Conservation (phyloP, 495 filamentous ascomycete species). For the Friedmanniomyces simplex region DNA sequence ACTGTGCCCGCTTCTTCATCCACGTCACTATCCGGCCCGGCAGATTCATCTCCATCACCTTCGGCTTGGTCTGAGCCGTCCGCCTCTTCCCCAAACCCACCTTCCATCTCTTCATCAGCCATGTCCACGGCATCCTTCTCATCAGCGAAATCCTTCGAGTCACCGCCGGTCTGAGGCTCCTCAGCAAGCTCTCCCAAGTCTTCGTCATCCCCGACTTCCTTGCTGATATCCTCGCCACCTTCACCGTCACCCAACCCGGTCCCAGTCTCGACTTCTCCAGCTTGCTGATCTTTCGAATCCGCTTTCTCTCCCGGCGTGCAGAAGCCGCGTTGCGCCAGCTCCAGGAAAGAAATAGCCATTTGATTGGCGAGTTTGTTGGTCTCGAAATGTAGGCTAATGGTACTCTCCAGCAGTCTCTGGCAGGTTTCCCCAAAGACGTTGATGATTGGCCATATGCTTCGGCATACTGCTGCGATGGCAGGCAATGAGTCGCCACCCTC, state of each 20-base stretch:
- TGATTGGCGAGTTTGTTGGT: conserved; percentile 64
- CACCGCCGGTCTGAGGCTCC: conserved; percentile 40
- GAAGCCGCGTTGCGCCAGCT: conserved; percentile 74
- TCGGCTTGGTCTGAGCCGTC: conserved; percentile 48
- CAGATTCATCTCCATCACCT: conserved; percentile 44
- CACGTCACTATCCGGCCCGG: conserved; percentile 55
- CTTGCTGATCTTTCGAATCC: conserved; percentile 45
- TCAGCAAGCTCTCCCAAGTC: conserved; percentile 86
- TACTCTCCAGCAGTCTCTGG: conserved; percentile 40
- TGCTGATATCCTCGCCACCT: conserved; percentile 92
- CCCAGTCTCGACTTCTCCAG: conserved; percentile 75
- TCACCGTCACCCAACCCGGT: conserved; percentile 75
- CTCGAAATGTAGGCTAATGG: conserved; percentile 50
- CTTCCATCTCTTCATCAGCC: conserved; percentile 82
- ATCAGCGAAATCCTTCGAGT: conserved; percentile 41
- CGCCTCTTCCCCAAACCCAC: conserved; percentile 56
- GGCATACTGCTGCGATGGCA: conserved; percentile 8
- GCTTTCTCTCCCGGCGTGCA: conserved; percentile 76
- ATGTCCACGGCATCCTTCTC: conserved; percentile 82
- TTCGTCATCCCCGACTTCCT: conserved; percentile 88
- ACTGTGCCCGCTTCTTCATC: conserved; percentile 86
- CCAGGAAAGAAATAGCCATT: conserved; percentile 62
- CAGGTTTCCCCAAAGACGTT: conserved; percentile 59
- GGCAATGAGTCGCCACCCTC: neutral
- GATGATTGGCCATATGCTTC: conserved; percentile 54